These are phyloP conservation scores for Umbelopsis ramanniana DNA, from an alignment of 192 early-diverging fungal species.

Conservation along the genomic window DNA sequence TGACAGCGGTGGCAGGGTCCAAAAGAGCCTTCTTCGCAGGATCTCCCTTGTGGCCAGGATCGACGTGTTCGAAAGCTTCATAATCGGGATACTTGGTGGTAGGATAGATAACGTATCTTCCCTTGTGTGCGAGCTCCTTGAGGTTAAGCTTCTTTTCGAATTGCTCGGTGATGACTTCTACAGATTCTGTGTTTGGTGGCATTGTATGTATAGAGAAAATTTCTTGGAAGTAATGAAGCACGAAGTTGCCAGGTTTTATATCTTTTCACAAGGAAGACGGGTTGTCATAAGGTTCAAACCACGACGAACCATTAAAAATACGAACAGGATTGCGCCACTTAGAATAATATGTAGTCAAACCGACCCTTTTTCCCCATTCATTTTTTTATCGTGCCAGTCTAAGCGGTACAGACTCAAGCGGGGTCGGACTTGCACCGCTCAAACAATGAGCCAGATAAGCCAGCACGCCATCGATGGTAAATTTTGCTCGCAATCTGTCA, in stretches of 20 bases:
- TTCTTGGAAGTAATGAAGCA: neutral
- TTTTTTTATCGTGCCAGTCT: neutral
- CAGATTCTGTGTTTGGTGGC: slow-evolving; percentile 22
- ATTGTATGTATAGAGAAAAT: neutral
- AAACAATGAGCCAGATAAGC: slow-evolving; percentile 1
- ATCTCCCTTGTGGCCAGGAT: slow-evolving; percentile 37
- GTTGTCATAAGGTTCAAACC: neutral
- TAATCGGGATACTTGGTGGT: slow-evolving; percentile 23
- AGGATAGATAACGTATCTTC: slow-evolving; percentile 28
- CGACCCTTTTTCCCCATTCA: neutral
- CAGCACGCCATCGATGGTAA: slow-evolving; percentile 17
- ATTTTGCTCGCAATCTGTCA: neutral
- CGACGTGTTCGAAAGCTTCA: slow-evolving; percentile 33
- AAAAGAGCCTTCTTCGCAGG: slow-evolving; percentile 36
- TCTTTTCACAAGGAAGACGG: neutral
- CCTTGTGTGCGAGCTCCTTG: slow-evolving; percentile 24
- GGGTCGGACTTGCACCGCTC: neutral
- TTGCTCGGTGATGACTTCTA: slow-evolving; percentile 24
- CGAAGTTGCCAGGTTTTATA: neutral
- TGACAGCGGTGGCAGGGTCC: slow-evolving; percentile 26
- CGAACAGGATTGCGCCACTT: neutral
- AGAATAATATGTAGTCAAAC: neutral
- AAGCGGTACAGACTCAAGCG: neutral
- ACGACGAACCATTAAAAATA: neutral
- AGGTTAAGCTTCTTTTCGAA: slow-evolving; percentile 28